Base-by-base conservation (phyloP, 1,284 basidiomycete species). In the Fistulinella cinereoalba region DNA sequence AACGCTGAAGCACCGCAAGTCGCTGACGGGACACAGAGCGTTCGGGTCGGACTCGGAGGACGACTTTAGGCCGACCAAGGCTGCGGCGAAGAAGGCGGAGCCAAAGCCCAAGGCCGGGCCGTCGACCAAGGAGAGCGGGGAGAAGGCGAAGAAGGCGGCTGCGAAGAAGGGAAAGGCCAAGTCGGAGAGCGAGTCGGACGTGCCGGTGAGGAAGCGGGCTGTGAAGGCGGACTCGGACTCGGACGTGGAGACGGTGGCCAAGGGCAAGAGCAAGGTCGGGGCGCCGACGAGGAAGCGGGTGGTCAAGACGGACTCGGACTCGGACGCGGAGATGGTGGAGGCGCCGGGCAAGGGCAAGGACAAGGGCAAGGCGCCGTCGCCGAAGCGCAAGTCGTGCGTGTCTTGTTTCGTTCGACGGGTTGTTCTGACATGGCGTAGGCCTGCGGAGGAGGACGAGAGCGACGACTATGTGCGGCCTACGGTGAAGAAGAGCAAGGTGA, bases 21-120 rank as follows among this genome's bases (percentile, higher is more conserved):
- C 85, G 25, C 49, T 74, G 22, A 68, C 79, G 32, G 83, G 81
- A 19, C 71, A 72, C 34, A 76, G 75, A 33, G 74, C 70, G 0
- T 45, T 63, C 47, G 77, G 75, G 24, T 74, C 76, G 37, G 75
- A 76, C 50, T 75, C 73, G 3, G 85, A 83, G 43, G 86, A 87
- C 43, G 87, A 92, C 51, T 92, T 90, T 66, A 81, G 79, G 61
- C 88, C 88, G 3, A 74, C 72, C 47, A 89, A 87, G 61, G 76
- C 80, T 10, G 67, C 72, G 5, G 71, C 76, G 7, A 76, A 75
- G 55, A 70, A 57, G 54, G 66, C 56, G 53, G 70, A 60, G 51
- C 61, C 61, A 41, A 70, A 62, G 42, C 60, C 61, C 12, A 58
- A 56, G 25, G 56, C 58, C 21, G 62, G 60, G 0, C 56, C 62